Conservation (phyloP, 176 grass and related monocot genomes). For the Triticum dicoccoides region DNA sequence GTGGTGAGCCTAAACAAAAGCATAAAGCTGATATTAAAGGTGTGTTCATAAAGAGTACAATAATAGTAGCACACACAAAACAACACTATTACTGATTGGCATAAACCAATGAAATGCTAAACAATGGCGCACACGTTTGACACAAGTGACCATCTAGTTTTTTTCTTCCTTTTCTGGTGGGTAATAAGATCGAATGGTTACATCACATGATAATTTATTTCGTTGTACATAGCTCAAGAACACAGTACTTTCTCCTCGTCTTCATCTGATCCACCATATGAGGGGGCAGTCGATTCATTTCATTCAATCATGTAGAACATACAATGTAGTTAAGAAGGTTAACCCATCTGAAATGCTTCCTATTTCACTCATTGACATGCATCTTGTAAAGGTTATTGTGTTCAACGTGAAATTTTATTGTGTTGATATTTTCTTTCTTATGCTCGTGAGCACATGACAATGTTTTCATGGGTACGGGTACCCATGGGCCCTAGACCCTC, state of each 20-base stretch:
- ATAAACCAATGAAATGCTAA: neutral
- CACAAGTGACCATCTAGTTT: neutral
- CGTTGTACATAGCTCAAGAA: neutral
- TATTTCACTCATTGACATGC: neutral
- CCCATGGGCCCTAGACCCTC: too few relatives aligned
- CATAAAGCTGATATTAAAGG: neutral
- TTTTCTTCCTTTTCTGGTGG: too few relatives aligned
- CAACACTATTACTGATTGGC: neutral
- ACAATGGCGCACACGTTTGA: neutral
- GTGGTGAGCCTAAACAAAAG: neutral
- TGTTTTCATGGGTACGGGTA: too few relatives aligned
- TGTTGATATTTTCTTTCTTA: neutral
- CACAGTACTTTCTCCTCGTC: neutral
- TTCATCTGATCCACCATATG: neutral
- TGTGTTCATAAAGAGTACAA: neutral
- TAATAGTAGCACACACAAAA: neutral
- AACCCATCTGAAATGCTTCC: neutral
- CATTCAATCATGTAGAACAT: slow-evolving; percentile 14
- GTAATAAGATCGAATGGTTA: neutral
- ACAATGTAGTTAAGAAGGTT: neutral
- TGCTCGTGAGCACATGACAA: neutral
- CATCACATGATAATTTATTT: neutral
- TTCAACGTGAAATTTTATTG: neutral
- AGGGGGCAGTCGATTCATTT: neutral
- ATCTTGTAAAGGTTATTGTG: neutral